A percentile compares a stretch with the other conserved stretches of the same genome.
These are phyloP conservation scores for Platismatia glauca DNA, from an alignment of 495 filamentous ascomycete genomes.

Conservation along the genomic window DNA sequence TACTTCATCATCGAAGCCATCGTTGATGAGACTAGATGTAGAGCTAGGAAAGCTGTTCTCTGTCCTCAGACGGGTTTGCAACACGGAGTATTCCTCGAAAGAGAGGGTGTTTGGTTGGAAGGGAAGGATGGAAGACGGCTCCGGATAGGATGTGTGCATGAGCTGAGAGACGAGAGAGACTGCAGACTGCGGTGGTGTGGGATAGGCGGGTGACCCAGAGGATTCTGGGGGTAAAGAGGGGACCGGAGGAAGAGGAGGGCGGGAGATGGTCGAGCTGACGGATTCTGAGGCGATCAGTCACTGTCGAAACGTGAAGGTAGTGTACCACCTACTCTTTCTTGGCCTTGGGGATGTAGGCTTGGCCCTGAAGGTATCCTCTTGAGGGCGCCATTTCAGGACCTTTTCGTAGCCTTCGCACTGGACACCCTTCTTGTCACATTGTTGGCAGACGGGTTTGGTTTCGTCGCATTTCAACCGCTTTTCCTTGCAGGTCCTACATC, in stretches of 20 bases:
- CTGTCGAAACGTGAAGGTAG: background rate
- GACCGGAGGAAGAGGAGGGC: conserved; percentile 17
- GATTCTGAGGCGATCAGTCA: conserved; percentile 7
- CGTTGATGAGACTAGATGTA: conserved; percentile 22
- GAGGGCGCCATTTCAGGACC: conserved; percentile 76
- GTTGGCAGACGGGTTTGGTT: conserved; percentile 63
- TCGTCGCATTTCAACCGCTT: conserved; percentile 80
- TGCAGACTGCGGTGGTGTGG: conserved; percentile 16
- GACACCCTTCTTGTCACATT: conserved; percentile 63
- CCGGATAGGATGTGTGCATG: background rate
- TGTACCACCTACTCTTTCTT: conserved; percentile 40
- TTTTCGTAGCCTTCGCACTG: conserved; percentile 72
- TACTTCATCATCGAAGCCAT: conserved; percentile 30
- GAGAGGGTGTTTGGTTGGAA: background rate
- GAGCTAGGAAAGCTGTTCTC: conserved; percentile 18
- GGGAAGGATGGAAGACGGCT: background rate
- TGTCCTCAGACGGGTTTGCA: background rate
- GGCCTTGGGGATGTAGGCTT: conserved; percentile 35
- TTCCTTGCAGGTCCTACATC: conserved; percentile 73
- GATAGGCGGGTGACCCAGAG: background rate
- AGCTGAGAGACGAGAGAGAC: conserved; percentile 3
- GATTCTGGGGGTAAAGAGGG: background rate
- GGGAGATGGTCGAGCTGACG: background rate
- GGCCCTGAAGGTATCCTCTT: conserved; percentile 57
- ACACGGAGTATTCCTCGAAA: background rate